Percentiles rank a stretch among this genome's conserved stretches.
These are phyloP conservation scores for Trichoderma polysporum DNA, from an alignment of 2,329 filamentous ascomycete genomes.

Conservation along the genomic window DNA sequence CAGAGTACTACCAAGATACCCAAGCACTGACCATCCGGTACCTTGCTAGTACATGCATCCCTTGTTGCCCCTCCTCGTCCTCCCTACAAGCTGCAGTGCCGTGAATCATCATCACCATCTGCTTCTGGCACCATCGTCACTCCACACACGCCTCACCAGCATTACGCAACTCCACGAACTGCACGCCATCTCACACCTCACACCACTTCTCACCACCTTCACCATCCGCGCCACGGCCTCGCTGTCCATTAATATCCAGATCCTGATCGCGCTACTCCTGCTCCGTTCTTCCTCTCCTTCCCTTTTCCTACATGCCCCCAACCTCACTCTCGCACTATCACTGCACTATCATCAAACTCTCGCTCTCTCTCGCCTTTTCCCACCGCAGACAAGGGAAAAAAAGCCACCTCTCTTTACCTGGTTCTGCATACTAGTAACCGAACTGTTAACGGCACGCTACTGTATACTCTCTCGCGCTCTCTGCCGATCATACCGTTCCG, in stretches of 20 bases:
- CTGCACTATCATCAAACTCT: conserved; percentile 3
- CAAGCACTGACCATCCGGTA: not conserved
- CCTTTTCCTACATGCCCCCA: conserved; percentile 23
- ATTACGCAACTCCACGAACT: conserved; percentile 17
- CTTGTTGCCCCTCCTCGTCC: not conserved
- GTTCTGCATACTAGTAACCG: no score
- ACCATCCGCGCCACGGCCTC: conserved; percentile 7
- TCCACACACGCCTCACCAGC: not conserved
- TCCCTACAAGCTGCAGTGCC: not conserved
- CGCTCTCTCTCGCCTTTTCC: not conserved
- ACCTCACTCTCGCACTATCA: conserved; percentile 25
- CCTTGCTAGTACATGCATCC: not conserved
- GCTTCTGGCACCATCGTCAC: conserved; percentile 5
- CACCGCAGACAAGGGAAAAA: not conserved
- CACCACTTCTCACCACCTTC: conserved; percentile 7
- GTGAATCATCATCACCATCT: not conserved
- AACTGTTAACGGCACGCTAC: no score
- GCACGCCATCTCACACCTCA: conserved; percentile 8
- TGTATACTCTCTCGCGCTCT: not conserved
- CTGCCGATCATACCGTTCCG: conserved; percentile 12
- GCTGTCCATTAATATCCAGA: conserved; percentile 17
- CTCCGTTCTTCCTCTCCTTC: not conserved
- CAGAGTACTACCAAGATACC: not conserved
- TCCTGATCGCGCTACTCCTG: conserved; percentile 5
- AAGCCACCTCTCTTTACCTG: not conserved